Base-by-base conservation (phyloP, 75 land plant genomes). In the Sequoiadendron giganteum region DNA sequence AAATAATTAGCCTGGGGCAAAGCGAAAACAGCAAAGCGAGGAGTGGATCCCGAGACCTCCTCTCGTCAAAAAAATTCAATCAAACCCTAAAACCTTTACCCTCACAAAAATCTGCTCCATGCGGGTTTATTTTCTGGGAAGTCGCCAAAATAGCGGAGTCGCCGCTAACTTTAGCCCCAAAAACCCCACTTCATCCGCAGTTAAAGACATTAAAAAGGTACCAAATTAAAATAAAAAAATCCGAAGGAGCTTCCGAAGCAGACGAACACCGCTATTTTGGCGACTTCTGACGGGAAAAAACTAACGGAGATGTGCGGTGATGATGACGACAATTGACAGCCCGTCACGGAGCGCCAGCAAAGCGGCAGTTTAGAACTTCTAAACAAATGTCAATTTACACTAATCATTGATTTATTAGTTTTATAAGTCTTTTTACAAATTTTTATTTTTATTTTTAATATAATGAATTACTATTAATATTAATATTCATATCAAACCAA, bases 281-380 rank as follows among this genome's bases (percentile, higher is more conserved):
- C 28, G 30, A 30, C 77, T 34, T 75, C 39, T 73, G 77, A 32
- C 77, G 77, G 77, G 38, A n/a, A 34, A 68, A 30, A 34, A 34
- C 77, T 73, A 39, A 73, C 77, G 77, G 77, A 75, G 77, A 75
- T 16, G 77, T 75, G 77, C 39, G 39, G 77, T 34, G 77, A 75
- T 34, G 77, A 32, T 75, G 77, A 75, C 77, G 77, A 34, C 70
- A 75, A 30, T 14, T 11, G 77, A 75, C 77, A 39, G 77, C 77
- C 30, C 34, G 77, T 75, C 77, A 75, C 77, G 39, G 77, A 75
- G 77, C 72, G 30, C 72, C 72, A 68, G 72, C 56, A 68, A 0
- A 68, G 72, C 77, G 38, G 39, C 38, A 75, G 34, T n/a, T n/a
- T n/a, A n/a, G n/a, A n/a, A n/a, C n/a, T n/a, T n/a, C n/a, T n/a